A percentile compares a stretch with the other conserved stretches of the same genome.
These are phyloP conservation scores for Tricholoma terreum DNA, from an alignment of 768 basidiomycete species.

Conservation along the genomic window DNA sequence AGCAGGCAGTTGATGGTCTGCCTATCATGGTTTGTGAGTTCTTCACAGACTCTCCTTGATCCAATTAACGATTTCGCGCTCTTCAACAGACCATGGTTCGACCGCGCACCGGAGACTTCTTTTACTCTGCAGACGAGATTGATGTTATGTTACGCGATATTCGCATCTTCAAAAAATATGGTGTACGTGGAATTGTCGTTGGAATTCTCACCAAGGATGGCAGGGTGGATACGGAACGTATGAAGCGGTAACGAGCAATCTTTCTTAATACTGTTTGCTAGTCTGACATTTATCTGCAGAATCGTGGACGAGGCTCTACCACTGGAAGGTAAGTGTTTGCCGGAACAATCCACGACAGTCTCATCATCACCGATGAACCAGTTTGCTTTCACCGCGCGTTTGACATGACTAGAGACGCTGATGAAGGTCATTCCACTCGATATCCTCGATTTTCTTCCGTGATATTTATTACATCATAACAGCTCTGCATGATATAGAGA, in stretches of 20 bases:
- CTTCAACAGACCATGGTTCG: constrained; percentile 69
- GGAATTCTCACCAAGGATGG: constrained; percentile 58
- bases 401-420: constrained; percentile 61
- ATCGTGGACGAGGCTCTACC: constrained; percentile 57
- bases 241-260: constrained; percentile 45
- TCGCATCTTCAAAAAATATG: constrained; percentile 50
- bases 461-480: neutral
- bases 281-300: constrained; percentile 26
- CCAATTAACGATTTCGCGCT: constrained; percentile 3
- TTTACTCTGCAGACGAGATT: constrained; percentile 65
- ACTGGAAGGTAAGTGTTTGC: constrained; percentile 50
- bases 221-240: constrained; percentile 53
- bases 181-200: constrained; percentile 65
- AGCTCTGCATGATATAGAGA: constrained; percentile 49
- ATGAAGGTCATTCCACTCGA: constrained; percentile 41
- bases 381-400: constrained; percentile 81
- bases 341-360: neutral
- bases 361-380: constrained; percentile 22
- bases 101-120: constrained; percentile 76
- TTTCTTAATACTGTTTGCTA: neutral
- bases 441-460: neutral
- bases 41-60: constrained; percentile 3
- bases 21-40: constrained; percentile 61
- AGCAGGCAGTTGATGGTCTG: constrained; percentile 42
- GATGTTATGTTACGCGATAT: constrained; percentile 77